Conservation (phyloP, 768 basidiomycete genomes). For the Mycena crocata region DNA sequence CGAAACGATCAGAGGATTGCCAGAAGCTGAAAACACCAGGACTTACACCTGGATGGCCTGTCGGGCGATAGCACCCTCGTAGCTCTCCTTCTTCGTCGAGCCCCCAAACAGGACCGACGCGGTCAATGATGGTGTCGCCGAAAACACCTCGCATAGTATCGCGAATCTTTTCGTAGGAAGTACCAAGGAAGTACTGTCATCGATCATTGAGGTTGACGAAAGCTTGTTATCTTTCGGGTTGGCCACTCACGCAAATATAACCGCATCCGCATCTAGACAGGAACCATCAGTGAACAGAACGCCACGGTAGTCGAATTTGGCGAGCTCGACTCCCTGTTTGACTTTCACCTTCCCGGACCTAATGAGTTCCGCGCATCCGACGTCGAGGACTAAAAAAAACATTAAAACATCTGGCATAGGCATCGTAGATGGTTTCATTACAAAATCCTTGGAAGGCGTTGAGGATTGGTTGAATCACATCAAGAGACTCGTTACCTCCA, state of each 20-base stretch:
- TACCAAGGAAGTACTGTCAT: constrained; percentile 48
- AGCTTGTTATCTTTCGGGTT: too few species aligned
- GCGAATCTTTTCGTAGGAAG: constrained; percentile 47
- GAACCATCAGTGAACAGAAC: constrained; percentile 54
- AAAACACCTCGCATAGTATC: constrained; percentile 46
- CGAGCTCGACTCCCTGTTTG: constrained; percentile 62
- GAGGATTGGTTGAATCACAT: neutral
- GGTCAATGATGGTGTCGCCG: constrained; percentile 48
- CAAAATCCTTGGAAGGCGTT: constrained; percentile 14
- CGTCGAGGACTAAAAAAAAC: constrained; percentile 51
- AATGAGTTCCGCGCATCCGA: constrained; percentile 64
- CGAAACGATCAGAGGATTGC: neutral
- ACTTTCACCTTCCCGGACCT: constrained; percentile 65
- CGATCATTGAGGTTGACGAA: too few species aligned
- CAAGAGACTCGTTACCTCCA: constrained; percentile 6
- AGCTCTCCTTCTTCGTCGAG: constrained; percentile 57
- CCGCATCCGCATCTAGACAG: constrained; percentile 53
- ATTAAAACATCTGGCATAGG: too few species aligned
- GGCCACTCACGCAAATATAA: constrained; percentile 55
- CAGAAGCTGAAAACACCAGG: neutral
- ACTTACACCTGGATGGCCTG: constrained; percentile 56
- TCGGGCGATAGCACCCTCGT: constrained; percentile 49
- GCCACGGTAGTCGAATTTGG: constrained; percentile 44
- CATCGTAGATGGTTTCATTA: neutral
- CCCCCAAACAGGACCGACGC: constrained; percentile 49